Conservation (phyloP, 345 rosid species). For the Cardamine chenopodiifolia region DNA sequence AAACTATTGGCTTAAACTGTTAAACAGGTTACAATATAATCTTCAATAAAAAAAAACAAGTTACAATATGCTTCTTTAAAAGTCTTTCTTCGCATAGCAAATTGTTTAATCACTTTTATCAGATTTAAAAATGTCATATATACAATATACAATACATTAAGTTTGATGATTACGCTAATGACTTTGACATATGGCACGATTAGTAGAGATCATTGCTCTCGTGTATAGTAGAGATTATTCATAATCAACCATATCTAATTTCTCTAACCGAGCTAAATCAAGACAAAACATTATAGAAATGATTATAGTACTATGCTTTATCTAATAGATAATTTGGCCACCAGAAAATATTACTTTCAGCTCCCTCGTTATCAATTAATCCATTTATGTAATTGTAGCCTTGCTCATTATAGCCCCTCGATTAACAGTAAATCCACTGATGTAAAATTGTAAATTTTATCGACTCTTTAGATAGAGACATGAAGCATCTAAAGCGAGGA, state of each 20-base stretch:
- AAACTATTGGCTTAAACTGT: neutral
- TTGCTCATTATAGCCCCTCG: neutral
- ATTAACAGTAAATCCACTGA: neutral
- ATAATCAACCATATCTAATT: neutral
- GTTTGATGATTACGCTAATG: conserved; percentile 18
- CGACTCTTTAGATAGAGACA: no score
- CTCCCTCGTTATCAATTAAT: neutral
- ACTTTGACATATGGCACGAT: conserved; percentile 11
- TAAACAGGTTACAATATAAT: neutral
- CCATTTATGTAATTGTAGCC: neutral
- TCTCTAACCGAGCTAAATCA: neutral
- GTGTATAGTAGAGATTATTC: neutral
- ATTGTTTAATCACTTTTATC: neutral
- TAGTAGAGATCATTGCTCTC: conserved; percentile 19
- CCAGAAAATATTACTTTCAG: neutral
- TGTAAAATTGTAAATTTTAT: neutral
- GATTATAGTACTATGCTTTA: neutral
- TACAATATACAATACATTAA: neutral
- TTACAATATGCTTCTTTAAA: neutral
- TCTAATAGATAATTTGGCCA: no score
- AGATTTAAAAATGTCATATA: neutral
- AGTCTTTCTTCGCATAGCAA: neutral
- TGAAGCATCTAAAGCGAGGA: neutral
- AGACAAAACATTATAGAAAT: neutral
- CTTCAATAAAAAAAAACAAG: no score